A percentile compares a stretch with the other conserved stretches of the same genome.
These are phyloP conservation scores for Saprolegnia diclina DNA, from an alignment of 352 stramenopile species.

Conservation along the genomic window DNA sequence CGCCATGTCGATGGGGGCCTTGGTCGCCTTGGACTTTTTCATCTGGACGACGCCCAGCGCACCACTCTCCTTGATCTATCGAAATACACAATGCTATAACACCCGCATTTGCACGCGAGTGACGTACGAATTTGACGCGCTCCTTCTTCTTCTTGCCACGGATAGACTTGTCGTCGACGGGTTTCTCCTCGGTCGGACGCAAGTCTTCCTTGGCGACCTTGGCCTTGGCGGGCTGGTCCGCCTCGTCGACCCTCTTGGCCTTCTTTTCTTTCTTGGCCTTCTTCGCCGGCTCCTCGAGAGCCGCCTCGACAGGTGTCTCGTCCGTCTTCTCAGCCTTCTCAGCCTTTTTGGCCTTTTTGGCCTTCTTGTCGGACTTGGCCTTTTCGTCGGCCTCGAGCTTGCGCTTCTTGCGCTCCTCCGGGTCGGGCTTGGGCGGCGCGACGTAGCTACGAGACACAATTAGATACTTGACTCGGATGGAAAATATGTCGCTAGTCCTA, in stretches of 20 bases:
- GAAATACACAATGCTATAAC: neutral
- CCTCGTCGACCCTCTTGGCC: slow-evolving; percentile 23
- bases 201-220: slow-evolving; percentile 19
- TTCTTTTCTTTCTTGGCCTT: slow-evolving; percentile 28
- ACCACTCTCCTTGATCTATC: slow-evolving; percentile 57
- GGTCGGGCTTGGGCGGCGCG: slow-evolving; percentile 62
- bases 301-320: slow-evolving; percentile 26
- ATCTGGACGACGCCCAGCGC: slow-evolving; percentile 73
- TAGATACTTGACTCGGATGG: no score
- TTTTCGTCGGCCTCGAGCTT: slow-evolving; percentile 33
- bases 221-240: neutral
- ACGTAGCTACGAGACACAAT: slow-evolving; percentile 33
- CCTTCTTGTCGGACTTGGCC: slow-evolving; percentile 29
- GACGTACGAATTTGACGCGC: slow-evolving; percentile 28
- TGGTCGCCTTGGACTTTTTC: slow-evolving; percentile 49
- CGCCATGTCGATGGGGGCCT: slow-evolving; percentile 42
- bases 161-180: slow-evolving; percentile 33
- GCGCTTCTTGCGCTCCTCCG: slow-evolving; percentile 28
- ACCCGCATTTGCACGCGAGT: neutral
- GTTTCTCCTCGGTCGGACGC: slow-evolving; percentile 20
- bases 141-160: slow-evolving; percentile 35
- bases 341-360: slow-evolving; percentile 26
- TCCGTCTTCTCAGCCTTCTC: slow-evolving; percentile 31
- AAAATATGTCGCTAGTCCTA: slow-evolving; percentile 30
- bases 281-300: slow-evolving; percentile 32